Conservation (phyloP, 345 rosid species). For the Citrus cavaleriei region DNA sequence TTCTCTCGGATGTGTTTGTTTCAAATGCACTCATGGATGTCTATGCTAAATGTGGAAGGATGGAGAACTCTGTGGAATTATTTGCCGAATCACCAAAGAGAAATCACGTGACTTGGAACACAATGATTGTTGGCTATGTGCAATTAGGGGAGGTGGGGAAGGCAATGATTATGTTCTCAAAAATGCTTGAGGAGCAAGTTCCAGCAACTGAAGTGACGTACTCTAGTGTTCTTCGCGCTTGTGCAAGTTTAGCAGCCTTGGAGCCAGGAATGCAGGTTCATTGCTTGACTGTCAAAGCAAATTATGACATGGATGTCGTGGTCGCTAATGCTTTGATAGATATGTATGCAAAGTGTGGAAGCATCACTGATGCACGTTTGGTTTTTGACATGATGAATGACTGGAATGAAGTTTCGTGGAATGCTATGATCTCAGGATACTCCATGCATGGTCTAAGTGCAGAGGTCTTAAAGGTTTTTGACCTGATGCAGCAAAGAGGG, state of each 20-base stretch:
- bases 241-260: slow-evolving; percentile 74
- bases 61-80: slow-evolving; percentile 54
- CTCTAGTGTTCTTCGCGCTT: slow-evolving; percentile 67
- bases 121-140: slow-evolving; percentile 70
- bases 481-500: slow-evolving; percentile 52
- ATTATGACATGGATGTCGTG: slow-evolving; percentile 40
- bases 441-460: slow-evolving; percentile 62
- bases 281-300: slow-evolving; percentile 53
- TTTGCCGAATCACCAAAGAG: slow-evolving; percentile 42
- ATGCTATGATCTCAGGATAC: slow-evolving; percentile 77
- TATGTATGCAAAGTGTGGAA: slow-evolving; percentile 95
- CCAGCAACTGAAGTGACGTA: slow-evolving; percentile 75
- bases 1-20: slow-evolving; percentile 50
- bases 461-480: slow-evolving; percentile 56
- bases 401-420: slow-evolving; percentile 68
- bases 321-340: slow-evolving; percentile 79
- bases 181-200: slow-evolving; percentile 48
- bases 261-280: slow-evolving; percentile 75
- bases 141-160: slow-evolving; percentile 47
- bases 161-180: slow-evolving; percentile 60
- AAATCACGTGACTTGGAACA: slow-evolving; percentile 84
- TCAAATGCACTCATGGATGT: slow-evolving; percentile 79
- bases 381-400: slow-evolving; percentile 50
- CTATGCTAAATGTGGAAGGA: slow-evolving; percentile 69
- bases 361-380: slow-evolving; percentile 49